A percentile compares a stretch with the other conserved stretches of the same genome.
Conservation (phyloP, 139 green algal species). For the Chlorella sp. region DNA sequence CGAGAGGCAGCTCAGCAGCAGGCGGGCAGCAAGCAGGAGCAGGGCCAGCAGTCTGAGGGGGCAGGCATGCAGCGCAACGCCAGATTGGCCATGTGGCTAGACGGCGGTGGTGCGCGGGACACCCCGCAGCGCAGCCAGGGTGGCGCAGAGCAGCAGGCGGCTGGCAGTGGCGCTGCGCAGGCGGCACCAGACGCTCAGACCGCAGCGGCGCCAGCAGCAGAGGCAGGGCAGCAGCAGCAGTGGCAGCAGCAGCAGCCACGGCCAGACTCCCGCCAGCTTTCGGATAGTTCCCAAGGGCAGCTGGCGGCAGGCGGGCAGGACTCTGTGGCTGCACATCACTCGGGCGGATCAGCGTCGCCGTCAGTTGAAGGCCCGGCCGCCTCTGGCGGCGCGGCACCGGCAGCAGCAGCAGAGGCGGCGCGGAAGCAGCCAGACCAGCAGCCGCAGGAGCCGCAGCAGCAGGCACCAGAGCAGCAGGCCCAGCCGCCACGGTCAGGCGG, state of each 20-base stretch:
- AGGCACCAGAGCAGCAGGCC: background rate
- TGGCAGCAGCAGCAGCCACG: background rate
- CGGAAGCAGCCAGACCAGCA: background rate
- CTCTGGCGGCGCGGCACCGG: background rate
- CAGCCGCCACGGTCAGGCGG: background rate
- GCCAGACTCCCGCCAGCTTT: background rate
- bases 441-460: slow-evolving; percentile 4
- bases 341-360: background rate
- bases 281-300: slow-evolving; percentile 4
- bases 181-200: background rate
- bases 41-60: background rate
- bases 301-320: background rate
- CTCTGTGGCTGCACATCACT: background rate
- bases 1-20: background rate
- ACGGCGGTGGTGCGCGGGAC: too few relatives aligned
- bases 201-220: background rate
- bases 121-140: background rate
- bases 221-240: background rate
- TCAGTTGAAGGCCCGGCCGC: background rate
- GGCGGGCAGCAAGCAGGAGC: background rate
- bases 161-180: background rate
- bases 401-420: background rate
- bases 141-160: background rate
- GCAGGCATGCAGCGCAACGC: too few relatives aligned
- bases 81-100: too few relatives aligned